Evolutionary conservation across 164 flowering plant species (phyloP).

Genomic region (Macadamia integrifolia): DNA sequence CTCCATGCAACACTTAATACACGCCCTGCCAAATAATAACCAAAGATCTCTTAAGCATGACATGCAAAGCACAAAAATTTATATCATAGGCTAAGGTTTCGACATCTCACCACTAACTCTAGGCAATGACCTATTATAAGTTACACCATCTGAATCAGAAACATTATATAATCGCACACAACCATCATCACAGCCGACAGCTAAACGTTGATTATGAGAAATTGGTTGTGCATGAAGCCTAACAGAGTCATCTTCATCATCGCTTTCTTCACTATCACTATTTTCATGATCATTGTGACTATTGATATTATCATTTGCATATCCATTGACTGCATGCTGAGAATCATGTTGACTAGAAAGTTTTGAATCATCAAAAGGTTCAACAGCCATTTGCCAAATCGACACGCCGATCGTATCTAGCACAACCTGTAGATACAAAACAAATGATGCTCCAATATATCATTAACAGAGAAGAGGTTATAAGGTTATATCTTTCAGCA

Average conservation of each 20-base stretch:
- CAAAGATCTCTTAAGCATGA: neutral
- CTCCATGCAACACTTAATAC: constrained; percentile 85
- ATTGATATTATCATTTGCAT: constrained; percentile 19
- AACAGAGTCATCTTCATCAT: constrained; percentile 31
- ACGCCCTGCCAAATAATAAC: constrained; percentile 49
- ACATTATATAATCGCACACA: constrained; percentile 61
- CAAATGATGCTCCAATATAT: neutral
- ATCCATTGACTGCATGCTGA: constrained; percentile 44
- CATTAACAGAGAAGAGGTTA: too few species aligned
- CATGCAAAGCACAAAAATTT: neutral
- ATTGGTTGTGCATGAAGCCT: constrained; percentile 30
- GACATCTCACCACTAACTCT: constrained; percentile 91
- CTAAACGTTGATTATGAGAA: constrained; percentile 35
- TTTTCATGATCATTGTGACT: constrained; percentile 23
- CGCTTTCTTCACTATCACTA: constrained; percentile 39
- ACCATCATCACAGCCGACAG: constrained; percentile 93
- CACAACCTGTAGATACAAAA: constrained; percentile 46
- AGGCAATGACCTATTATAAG: constrained; percentile 58
- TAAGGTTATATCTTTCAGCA: too few species aligned
- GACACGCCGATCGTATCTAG: constrained; percentile 74
- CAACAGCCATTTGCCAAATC: constrained; percentile 94
- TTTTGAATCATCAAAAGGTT: constrained; percentile 28
- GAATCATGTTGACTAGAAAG: constrained; percentile 15
- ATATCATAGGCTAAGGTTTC: constrained; percentile 6
- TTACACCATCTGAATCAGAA: constrained; percentile 47